These are phyloP conservation scores for Hymenoscyphus fraxineus DNA, from an alignment of 2,329 filamentous ascomycete genomes.

Conservation along the genomic window DNA sequence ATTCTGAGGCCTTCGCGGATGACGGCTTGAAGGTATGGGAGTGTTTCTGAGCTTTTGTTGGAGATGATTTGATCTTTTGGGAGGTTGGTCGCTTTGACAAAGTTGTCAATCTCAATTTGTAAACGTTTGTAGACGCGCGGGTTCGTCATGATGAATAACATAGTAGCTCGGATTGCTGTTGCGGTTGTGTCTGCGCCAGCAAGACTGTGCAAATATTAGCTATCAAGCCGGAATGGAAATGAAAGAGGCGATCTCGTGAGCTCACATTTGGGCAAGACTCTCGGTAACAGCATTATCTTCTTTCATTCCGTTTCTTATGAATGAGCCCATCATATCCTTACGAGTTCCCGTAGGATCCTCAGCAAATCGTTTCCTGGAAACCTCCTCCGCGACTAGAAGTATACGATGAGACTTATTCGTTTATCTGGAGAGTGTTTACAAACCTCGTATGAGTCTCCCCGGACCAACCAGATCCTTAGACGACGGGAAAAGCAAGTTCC, in stretches of 20 bases:
- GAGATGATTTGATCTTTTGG: conserved; percentile 9
- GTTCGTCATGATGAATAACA: background rate
- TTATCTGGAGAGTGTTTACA: background rate
- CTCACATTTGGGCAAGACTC: background rate
- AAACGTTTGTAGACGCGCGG: background rate
- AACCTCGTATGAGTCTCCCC: conserved; percentile 45
- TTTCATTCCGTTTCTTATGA: conserved; percentile 32
- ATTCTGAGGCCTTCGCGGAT: conserved; percentile 47
- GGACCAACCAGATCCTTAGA: conserved; percentile 39
- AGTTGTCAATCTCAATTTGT: background rate
- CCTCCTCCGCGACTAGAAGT: conserved; percentile 37
- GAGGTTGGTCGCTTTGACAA: background rate
- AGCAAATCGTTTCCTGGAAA: conserved; percentile 45
- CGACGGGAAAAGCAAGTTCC: conserved; percentile 42
- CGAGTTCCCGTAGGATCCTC: conserved; percentile 40
- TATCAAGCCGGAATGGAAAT: too few relatives aligned
- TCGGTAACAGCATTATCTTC: conserved; percentile 21
- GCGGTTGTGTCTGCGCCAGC: background rate
- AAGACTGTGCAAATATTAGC: background rate
- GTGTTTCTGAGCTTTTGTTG: conserved; percentile 7
- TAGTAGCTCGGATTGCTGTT: background rate
- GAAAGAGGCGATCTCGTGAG: background rate
- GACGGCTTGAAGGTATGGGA: conserved; percentile 47
- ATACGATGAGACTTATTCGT: background rate
- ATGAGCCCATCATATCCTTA: conserved; percentile 51